Percentiles rank a stretch among this genome's conserved stretches.
Evolutionary conservation across 2,329 filamentous ascomycete species (phyloP).

Genomic region (Colletotrichum neosansevieriae): DNA sequence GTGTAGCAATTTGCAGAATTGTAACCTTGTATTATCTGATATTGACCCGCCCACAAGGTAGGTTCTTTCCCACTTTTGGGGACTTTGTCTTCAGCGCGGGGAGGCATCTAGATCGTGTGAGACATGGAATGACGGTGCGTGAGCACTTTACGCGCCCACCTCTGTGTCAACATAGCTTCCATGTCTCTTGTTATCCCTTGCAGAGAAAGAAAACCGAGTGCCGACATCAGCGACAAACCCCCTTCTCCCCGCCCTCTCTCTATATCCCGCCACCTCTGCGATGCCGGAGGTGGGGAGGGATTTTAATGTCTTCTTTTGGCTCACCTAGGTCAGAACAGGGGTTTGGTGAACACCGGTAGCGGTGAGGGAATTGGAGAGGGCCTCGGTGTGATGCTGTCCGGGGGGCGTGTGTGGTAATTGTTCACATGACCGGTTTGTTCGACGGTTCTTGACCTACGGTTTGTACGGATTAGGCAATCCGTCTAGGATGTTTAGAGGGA

Average conservation of each 20-base stretch:
- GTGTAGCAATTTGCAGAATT: background rate
- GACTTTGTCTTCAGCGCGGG: background rate
- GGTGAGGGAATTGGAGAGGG: conserved; percentile 11
- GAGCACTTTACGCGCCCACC: conserved; percentile 21
- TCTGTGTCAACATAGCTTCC: background rate
- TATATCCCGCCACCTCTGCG: background rate
- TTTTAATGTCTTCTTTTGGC: background rate
- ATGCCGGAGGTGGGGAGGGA: conserved; percentile 11
- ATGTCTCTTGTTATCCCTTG: background rate
- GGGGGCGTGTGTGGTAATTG: background rate
- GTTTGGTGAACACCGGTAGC: background rate
- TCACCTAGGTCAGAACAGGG: conserved; percentile 16
- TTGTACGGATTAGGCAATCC: conserved; percentile 25
- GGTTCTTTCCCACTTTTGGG: too few species aligned
- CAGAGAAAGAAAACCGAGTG: background rate
- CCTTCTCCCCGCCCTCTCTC: too few species aligned
- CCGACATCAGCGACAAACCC: too few species aligned
- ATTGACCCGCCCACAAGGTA: too few species aligned
- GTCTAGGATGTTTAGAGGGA: background rate
- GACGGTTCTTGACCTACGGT: background rate
- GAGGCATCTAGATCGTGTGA: conserved; percentile 2
- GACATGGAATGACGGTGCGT: conserved; percentile 10
- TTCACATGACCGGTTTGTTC: conserved; percentile 20
- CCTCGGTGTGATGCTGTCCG: conserved; percentile 28
- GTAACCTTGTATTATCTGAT: background rate